Base-by-base conservation (phyloP, 2,329 filamentous ascomycete genomes). In the Berkeleyomyces rouxiae region DNA sequence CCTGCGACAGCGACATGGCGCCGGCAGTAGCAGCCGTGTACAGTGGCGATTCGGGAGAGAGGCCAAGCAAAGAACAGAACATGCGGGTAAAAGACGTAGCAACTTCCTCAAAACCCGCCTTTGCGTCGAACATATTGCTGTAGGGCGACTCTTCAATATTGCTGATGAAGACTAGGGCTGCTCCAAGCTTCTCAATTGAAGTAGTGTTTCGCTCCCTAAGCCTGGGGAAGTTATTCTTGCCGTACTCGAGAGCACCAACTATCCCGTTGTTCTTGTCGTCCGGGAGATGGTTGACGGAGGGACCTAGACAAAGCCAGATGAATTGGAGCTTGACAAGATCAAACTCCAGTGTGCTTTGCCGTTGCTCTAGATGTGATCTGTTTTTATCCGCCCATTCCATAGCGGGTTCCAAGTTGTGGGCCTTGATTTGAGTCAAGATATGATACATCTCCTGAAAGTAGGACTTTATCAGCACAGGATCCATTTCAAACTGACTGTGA, bases 1-100 rank as follows among this genome's bases (percentile, higher is more conserved):
- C 79, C 11, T 87, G 88, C 0, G 93, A 93, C 0, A 99, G 78
- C 0, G 93, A 92, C 59, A 99, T 93, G 7, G 90, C 86, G 55
- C 93, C 93, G 0, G 93, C 93, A 9, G 92, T 97, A 1, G 88
- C 87, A 58, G 93, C 91, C 37, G 96, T 84, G 72, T 96, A 96
- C 9, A 99, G 83, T 0, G 93, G 93, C 0, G 90, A 96, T 69
- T 95, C 88, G 23, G 92, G 90, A 0, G 90, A 92, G 0, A 99
- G 79, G 9, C 90, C 90, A 0, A 99, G 82, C 31, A 97, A 77
- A 1, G 87, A 91, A 76, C 93, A 99, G 75, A 96, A 99, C 71
- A 97, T 93, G 65, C 88, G 84, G 0, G 88, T 95, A 71, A 99
- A 99, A 3, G 88, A 88, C n/a, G 82, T 76, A 4, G 89, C 84